phyloP scores from a whole-genome alignment of 2,329 filamentous ascomycete species.

The Periconia sp. region DNA sequence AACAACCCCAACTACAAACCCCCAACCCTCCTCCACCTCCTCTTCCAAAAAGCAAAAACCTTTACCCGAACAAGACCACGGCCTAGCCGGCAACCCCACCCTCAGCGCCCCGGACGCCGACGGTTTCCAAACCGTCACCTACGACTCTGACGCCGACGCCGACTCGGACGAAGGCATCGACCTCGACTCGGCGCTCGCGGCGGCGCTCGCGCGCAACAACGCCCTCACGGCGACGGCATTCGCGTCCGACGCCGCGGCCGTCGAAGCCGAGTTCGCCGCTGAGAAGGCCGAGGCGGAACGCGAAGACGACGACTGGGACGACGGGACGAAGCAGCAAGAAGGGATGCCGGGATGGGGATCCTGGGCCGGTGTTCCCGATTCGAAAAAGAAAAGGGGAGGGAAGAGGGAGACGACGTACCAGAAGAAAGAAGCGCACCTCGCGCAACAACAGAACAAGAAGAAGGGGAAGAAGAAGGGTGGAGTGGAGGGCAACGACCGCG shows the following conservation, averaged over 20 bases:
- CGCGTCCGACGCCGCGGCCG: conserved; percentile 83
- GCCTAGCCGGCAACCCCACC: conserved; percentile 32
- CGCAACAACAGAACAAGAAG: conserved; percentile 42
- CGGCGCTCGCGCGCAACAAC: conserved; percentile 51
- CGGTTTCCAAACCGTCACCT: conserved; percentile 49
- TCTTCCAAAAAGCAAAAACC: conserved; percentile 15
- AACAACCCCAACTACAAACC: not conserved
- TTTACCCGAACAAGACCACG: conserved; percentile 23
- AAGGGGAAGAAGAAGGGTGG: conserved; percentile 75
- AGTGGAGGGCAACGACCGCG: conserved; percentile 66
- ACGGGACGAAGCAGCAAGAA: conserved; percentile 56
- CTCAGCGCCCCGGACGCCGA: conserved; percentile 41
- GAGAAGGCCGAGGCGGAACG: conserved; percentile 74
- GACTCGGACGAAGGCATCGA: conserved; percentile 46
- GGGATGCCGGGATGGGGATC: conserved; percentile 83
- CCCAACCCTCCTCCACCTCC: not conserved
- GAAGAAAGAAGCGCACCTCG: conserved; percentile 59
- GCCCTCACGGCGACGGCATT: conserved; percentile 81
- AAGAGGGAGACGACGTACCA: conserved; percentile 53
- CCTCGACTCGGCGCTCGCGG: conserved; percentile 23
- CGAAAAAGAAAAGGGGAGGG: conserved; percentile 71
- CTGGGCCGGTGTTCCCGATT: conserved; percentile 78
- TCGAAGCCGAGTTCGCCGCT: conserved; percentile 74
- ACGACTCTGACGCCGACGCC: conserved; percentile 33
- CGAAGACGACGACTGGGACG: conserved; percentile 72